Base-by-base conservation (phyloP, 2,329 filamentous ascomycete species). In the Alternaria hordeiaustralica region DNA sequence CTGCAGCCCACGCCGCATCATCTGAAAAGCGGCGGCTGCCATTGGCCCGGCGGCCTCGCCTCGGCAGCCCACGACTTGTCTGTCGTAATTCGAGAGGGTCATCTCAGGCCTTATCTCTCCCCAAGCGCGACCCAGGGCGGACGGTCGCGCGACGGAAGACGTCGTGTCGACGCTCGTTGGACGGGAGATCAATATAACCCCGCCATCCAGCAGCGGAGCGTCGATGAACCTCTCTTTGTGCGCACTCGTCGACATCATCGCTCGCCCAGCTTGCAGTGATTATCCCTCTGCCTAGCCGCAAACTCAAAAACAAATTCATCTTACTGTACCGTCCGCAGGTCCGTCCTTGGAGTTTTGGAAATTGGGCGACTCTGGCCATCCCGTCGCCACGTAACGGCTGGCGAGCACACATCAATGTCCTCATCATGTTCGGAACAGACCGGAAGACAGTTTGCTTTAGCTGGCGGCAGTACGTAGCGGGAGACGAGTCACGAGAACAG, bases 401-500 rank as follows among this genome's bases (percentile, higher is more conserved):
- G 36, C 63, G 56, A 36, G 33, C 33, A 53, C 21, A 50, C 57
- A 58, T 25, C 54, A 60, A 30, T 49, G 58, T 55, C 60, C 36
- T 44, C 59, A 60, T 63, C 61, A 56, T 46, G 50, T 43, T 78
- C 77, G 76, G 77, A 65, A 69, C 59, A 71, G 61, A 70, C 66
- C 77, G 77, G 76, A 71, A 69, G 36, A 25, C 23, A 46, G 53
- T 49, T 61, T 46, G 59, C 56, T 65, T 41, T 72, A 68, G 70
- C 63, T 66, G 58, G 59, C 65, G 56, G 65, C 49, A 65, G 43
- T 66, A 47, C 43, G 47, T 51, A 54, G 41, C 60, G 49, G 60
- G 56, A 55, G 65, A 75, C 77, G 74, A 76, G 77, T 80, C 77
- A 79, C 75, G 75, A 76, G 72, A 71, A 74, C 70, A 68, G 63